Conservation (phyloP, 2,329 filamentous ascomycete species). For the Trematosphaeria pertusa region DNA sequence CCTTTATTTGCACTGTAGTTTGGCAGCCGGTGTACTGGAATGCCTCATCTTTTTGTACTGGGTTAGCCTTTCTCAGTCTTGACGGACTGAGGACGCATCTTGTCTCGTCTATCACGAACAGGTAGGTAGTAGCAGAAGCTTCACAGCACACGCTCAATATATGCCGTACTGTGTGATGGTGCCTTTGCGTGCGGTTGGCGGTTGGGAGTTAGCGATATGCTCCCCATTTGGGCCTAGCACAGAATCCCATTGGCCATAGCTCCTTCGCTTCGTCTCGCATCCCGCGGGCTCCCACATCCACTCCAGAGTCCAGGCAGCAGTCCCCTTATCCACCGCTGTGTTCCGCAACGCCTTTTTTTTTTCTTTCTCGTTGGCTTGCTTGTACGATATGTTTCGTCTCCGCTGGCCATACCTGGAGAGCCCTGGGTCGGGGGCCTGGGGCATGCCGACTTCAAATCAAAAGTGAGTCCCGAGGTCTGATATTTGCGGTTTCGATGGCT, state of each 20-base stretch:
- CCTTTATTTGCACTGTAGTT: background rate
- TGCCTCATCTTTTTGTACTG: no score
- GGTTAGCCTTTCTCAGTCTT: no score
- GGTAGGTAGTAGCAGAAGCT: no score
- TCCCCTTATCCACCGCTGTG: background rate
- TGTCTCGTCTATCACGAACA: no score
- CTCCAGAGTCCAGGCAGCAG: no score
- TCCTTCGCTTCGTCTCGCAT: background rate
- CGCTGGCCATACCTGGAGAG: conserved; percentile 33
- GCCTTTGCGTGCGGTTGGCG: no score
- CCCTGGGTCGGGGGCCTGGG: conserved; percentile 32
- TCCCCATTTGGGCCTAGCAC: background rate
- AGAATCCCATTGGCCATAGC: background rate
- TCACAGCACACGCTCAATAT: no score
- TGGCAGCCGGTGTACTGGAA: background rate
- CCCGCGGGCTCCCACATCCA: background rate
- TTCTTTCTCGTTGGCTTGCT: background rate
- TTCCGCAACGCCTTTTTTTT: background rate
- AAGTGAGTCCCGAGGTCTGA: conserved; percentile 12
- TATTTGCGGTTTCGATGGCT: no score
- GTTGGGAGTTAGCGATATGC: no score
- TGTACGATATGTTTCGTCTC: conserved; percentile 16
- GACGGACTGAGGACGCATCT: no score
- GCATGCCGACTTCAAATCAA: conserved; percentile 39
- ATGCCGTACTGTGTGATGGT: background rate